Evolutionary conservation across 2,329 filamentous ascomycete genomes (phyloP), one percentile per base, ranked within the genome.

Genomic region (Aureobasidium sp.): DNA sequence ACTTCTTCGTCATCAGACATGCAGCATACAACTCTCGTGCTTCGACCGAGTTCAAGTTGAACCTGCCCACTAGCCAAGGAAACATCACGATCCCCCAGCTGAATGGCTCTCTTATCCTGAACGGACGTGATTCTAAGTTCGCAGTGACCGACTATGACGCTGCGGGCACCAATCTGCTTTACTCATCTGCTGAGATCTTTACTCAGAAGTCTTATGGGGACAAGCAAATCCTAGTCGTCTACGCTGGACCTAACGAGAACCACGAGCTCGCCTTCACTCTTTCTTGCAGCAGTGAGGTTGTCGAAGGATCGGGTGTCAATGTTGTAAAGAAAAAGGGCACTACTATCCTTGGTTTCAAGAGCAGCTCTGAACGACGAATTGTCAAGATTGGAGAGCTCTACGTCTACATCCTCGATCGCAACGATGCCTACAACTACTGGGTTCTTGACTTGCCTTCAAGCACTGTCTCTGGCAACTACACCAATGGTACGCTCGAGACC

Each of bases 361-460:
- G 82, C 3, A 82, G 81, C 34, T 68, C 78, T 0, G 76, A 79
- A n/a, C 76, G 81, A 47, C 78, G 79, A 64, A 75, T 86, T 14
- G 76, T 84, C 2, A 76, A 79, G 65, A 70, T 84, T 47, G 73
- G 74, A 37, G 73, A 76, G 52, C 71, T 87, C 20, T 79, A 80
- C 41, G 72, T 87, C n/a, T 79, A 85, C 65, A 77, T 87, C 44
- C 72, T 84, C 34, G 61, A 62, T 15, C 52, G 61, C 47, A 84
- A 87, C 64, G 76, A 81, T 14, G 87, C 86, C 0, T 89, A 89
- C 72, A 83, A 86, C 64, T 87, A 87, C 72, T 90, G 86, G 86
- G 82, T 84, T 0, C 75, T 86, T 1, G 81, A 87, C 55, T 69
- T 84, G 1, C 78, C 78, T 0, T 74, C 73, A 1, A 72, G 70